Base-by-base conservation (phyloP, 2,329 filamentous ascomycete genomes). In the Paecilomyces sp. region DNA sequence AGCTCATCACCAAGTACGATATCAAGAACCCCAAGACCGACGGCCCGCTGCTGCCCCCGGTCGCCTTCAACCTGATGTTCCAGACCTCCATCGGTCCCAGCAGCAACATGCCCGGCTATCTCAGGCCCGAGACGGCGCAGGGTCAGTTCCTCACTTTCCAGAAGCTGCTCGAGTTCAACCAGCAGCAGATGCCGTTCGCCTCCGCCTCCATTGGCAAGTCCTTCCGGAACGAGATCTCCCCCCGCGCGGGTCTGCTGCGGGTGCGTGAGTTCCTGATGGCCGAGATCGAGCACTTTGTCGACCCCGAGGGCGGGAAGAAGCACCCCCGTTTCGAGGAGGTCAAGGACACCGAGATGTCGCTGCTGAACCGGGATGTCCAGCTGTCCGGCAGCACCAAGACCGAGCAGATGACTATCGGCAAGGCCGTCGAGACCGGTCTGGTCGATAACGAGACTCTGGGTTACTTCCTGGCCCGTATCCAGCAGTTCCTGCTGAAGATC, bases 31-130 rank as follows among this genome's bases (percentile, higher is more conserved):
- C 93, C 30, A 83, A 83, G 56, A 96, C 89, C 67, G 89, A 87
- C 66, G 85, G 86, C 62, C 85, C 90, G 67, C 87, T 95, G 41
- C 84, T 86, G 30, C 88, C 89, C 31, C 94, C 94, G 3, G 88
- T 96, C 56, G 83, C 91, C 51, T 97, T 97, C 85, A 99, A 99
- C 80, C 87, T 99, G 71, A 99, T 99, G 94, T 99, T 97, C 83
- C 88, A 93, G 77, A 97, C 93, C 51, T 83, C 90, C 36, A 97
- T 99, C 72, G 94, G 94, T 63, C 92, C 93, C 59, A 95, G 90
- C 79, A 89, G 90, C 76, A 92, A 95, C 72, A 82, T 89, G 63
- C 85, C 89, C 55, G 92, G 91, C 58, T 97, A 91, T 75, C 82
- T 97, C 60, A 86, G 92, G 58, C 94, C 94, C 52, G 94, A 99